A percentile compares a stretch with the other conserved stretches of the same genome.
phyloP scores from a whole-genome alignment of 495 filamentous ascomycete species.

The Tuber melanosporum region DNA sequence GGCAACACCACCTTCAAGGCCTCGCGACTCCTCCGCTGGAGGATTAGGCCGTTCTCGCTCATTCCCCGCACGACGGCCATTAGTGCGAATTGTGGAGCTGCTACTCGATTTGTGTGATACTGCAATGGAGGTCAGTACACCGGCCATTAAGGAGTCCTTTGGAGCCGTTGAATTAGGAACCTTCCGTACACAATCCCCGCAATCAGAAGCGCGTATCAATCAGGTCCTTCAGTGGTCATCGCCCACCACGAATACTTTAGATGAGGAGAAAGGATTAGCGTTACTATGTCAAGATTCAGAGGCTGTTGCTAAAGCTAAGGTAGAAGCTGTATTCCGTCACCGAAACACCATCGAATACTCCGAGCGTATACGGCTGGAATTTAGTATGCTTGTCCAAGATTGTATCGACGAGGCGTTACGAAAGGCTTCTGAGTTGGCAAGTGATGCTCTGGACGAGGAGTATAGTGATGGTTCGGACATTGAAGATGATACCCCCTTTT shows the following conservation, averaged over 20 bases:
- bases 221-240: constrained; percentile 96
- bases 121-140: constrained; percentile 86
- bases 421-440: constrained; percentile 65
- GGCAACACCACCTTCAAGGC: constrained; percentile 58
- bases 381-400: constrained; percentile 81
- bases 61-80: constrained; percentile 81
- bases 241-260: constrained; percentile 80
- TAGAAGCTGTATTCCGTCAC: constrained; percentile 86
- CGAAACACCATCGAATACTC: constrained; percentile 91
- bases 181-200: constrained; percentile 84
- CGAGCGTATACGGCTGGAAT: constrained; percentile 89
- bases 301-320: constrained; percentile 70
- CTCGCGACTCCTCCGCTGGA: constrained; percentile 71
- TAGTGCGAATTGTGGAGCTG: constrained; percentile 87
- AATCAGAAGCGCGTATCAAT: constrained; percentile 84
- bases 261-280: constrained; percentile 89
- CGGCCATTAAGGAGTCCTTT: constrained; percentile 72
- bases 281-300: constrained; percentile 82
- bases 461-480: constrained; percentile 41
- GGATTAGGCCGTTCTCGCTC: constrained; percentile 64
- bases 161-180: constrained; percentile 59
- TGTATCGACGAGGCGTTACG: constrained; percentile 87
- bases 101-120: constrained; percentile 94
- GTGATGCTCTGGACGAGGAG: constrained; percentile 47
- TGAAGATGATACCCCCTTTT: constrained; percentile 40